Evolutionary conservation across 805 yeast species (phyloP), one percentile per base, ranked within the genome.

Genomic region (Saccharomycopsis guyanensis): DNA sequence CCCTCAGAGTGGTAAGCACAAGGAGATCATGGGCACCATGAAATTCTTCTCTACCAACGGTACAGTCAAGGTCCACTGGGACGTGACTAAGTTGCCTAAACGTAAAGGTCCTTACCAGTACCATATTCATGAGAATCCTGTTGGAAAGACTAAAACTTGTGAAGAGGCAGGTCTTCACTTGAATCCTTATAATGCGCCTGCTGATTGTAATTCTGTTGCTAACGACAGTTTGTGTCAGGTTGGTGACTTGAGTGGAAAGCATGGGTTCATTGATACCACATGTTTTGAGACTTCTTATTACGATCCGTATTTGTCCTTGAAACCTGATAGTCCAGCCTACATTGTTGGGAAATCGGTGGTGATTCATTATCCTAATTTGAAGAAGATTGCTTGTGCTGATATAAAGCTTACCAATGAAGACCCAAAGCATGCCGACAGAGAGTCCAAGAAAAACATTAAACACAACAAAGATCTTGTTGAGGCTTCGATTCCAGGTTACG

Each of bases 221-320:
- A 68, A 72, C 54, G 82, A 82, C 60, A 60, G 79, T 5, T 66
- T 60, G 31, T 82, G 87, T 59, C 79, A 79, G 61, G 75, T 82
- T 36, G 91, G 91, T 48, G 89, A 82, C 58, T 73, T 82, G 55
- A 75, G 85, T 31, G 91, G 91, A 38, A 82, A 82, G 60, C 88
- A 82, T 62, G 91, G 91, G 10, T 72, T 66, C 64, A 78, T 83
- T 57, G 72, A 80, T 58, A 71, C 85, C 18, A 80, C 86, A 10
- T 80, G 86, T 59, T 80, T 75, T 60, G 82, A 80, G 61, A 66
- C 76, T 24, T 68, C 70, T 49, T 83, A 78, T 59, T 64, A 69
- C 49, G 89, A 83, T 57, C 82, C 80, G 4, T 82, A 72, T 60
- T 60, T 83, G 45, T 79, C 88, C 0, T 70, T 82, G 60, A 71